Evolutionary conservation across 495 filamentous ascomycete species (phyloP), one percentile per base, ranked within the genome.

Genomic region (Podospora bellae-mahoneyi): DNA sequence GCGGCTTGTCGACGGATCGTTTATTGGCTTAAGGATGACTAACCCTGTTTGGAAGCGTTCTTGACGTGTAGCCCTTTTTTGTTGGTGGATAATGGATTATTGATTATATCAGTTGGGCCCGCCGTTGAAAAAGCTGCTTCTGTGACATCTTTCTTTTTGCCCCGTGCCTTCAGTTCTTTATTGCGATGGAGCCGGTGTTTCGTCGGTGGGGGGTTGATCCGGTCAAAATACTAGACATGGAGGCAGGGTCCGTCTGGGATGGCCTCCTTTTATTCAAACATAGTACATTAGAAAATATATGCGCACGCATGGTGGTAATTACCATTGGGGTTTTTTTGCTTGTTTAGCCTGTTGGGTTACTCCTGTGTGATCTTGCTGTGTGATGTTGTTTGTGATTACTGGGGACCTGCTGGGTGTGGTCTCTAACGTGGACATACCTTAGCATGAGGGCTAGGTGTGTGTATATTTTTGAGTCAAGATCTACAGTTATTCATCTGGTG

Each of bases 1-100:
- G 39, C 39, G 39, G 39, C 13, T 16, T 16, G 39, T 48, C 39
- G 39, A 16, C 2, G 9, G 39, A 10, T 10, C 2, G 13, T 13
- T 48, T 48, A 13, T 48, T 23, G 23, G 23, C 23, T 48, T 16
- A 16, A 48, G 39, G 39, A 48, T 48, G 39, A 48, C 7, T 32
- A 32, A 32, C 30, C 30, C 30, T 48, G 39, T 10, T 10, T 48
- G 23, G 55, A 20, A 58, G 23, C 55, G 55, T 18, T 56, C 18
- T 58, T 20, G n/a, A 58, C 6, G 18, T 26, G n/a, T 58, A 58
- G 55, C 39, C 39, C 39, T 20, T 58, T 57, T 26, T 58, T 58
- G 55, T 58, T 58, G 55, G 55, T 58, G 55, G 55, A 58, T 58
- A 58, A 58, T 58, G 55, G 55, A 58, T 58, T 58, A 58, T 48